Evolutionary conservation across 148 eudicot species (phyloP).

Genomic region (Persicaria maculosa): DNA sequence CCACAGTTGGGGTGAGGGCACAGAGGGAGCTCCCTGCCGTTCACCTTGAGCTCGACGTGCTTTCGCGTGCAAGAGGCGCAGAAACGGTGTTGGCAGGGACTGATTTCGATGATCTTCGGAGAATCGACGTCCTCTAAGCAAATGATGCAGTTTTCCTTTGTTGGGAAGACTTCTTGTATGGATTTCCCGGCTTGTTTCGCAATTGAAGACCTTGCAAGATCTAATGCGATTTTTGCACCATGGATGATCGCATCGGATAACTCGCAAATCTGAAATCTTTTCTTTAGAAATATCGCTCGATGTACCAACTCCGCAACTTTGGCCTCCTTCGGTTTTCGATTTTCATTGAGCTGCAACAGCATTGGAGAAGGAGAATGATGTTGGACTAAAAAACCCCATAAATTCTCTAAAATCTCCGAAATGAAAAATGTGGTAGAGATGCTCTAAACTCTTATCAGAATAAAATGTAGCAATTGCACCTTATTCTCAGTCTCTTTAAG

Average conservation of each 20-base stretch:
- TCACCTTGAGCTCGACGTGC: neutral
- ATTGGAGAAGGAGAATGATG: no score
- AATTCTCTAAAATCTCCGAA: no score
- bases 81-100: neutral
- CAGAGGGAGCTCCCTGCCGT: neutral
- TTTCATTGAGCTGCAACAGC: neutral
- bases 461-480: no score
- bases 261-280: neutral
- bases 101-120: neutral
- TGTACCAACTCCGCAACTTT: neutral
- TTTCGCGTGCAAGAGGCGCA: neutral
- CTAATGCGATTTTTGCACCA: neutral
- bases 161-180: neutral
- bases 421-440: no score
- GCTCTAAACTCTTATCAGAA: no score
- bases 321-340: neutral
- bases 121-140: conserved; percentile 5
- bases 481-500: no score
- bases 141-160: neutral
- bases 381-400: no score
- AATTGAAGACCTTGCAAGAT: neutral
- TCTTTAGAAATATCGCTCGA: neutral
- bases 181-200: neutral
- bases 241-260: neutral
- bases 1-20: neutral